phyloP scores from a whole-genome alignment of 1,139 yeast genomes.

The Saccharomyces uvarum region DNA sequence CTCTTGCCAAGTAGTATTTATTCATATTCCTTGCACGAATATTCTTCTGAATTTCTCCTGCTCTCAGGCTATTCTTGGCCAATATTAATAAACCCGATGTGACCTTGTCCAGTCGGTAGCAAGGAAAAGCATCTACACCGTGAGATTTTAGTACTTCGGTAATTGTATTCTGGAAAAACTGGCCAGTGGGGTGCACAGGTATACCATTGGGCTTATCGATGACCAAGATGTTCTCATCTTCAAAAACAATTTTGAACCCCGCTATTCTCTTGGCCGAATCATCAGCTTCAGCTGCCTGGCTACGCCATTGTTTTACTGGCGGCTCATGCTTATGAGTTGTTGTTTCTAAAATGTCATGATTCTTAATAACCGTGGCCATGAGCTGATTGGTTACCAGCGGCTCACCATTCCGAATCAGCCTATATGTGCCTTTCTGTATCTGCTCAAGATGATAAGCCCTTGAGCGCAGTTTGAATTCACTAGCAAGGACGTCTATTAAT shows the following conservation, averaged over 20 bases:
- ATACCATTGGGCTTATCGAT: conserved; percentile 69
- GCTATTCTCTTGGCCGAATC: conserved; percentile 7
- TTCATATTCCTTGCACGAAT: conserved; percentile 39
- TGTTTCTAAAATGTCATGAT: conserved; percentile 46
- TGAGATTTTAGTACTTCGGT: conserved; percentile 47
- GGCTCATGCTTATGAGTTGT: conserved; percentile 59
- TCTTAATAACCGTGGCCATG: conserved; percentile 19
- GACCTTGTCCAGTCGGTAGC: conserved; percentile 64
- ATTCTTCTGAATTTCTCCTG: conserved; percentile 38
- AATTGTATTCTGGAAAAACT: conserved; percentile 51
- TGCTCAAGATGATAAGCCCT: conserved; percentile 17
- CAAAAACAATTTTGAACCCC: conserved; percentile 35
- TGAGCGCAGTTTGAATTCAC: conserved; percentile 51
- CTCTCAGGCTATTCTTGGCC: conserved; percentile 43
- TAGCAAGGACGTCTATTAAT: conserved; percentile 61
- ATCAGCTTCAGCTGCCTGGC: conserved; percentile 15
- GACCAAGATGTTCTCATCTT: conserved; percentile 47
- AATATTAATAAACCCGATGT: conserved; percentile 68
- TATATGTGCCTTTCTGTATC: conserved; percentile 18
- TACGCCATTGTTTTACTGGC: conserved; percentile 35
- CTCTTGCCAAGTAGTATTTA: conserved; percentile 52
- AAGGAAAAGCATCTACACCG: conserved; percentile 41
- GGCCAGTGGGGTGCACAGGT: conserved; percentile 76
- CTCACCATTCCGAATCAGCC: conserved; percentile 17
- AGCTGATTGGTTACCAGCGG: conserved; percentile 13